A percentile compares a stretch with the other conserved stretches of the same genome.
Conservation (phyloP, 805 yeast species). For the Sugiyamaella americana region DNA sequence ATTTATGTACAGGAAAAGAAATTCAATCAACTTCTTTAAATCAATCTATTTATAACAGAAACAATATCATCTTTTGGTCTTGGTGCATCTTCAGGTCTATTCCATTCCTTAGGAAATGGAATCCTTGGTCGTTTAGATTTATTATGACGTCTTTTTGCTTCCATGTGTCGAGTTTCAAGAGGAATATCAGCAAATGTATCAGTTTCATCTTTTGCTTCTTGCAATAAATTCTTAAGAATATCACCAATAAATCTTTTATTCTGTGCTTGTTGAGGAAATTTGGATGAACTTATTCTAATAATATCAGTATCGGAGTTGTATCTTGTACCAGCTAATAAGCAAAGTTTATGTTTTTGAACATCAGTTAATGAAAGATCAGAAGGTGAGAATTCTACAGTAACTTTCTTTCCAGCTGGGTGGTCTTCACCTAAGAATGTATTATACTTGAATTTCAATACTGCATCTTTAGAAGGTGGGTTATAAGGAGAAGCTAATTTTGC, state of each 20-base stretch:
- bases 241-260: slow-evolving; percentile 71
- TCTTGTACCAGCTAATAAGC: slow-evolving; percentile 71
- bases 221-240: slow-evolving; percentile 52
- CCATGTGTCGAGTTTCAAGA: slow-evolving; percentile 66
- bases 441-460: slow-evolving; percentile 53
- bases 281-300: slow-evolving; percentile 59
- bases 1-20: too few relatives aligned
- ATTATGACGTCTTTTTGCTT: slow-evolving; percentile 41
- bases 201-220: slow-evolving; percentile 55
- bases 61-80: slow-evolving; percentile 31
- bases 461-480: slow-evolving; percentile 36
- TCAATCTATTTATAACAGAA: slow-evolving; percentile 2
- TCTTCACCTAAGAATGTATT: slow-evolving; percentile 68
- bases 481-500: slow-evolving; percentile 56
- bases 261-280: slow-evolving; percentile 73
- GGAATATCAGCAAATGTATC: slow-evolving; percentile 75
- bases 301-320: slow-evolving; percentile 56
- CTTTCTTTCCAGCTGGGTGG: slow-evolving; percentile 65
- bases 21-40: neutral
- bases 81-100: slow-evolving; percentile 66
- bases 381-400: slow-evolving; percentile 51
- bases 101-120: slow-evolving; percentile 77
- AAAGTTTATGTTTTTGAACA: slow-evolving; percentile 63
- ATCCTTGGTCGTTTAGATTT: slow-evolving; percentile 35
- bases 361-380: slow-evolving; percentile 38